A percentile compares a stretch with the other conserved stretches of the same genome.
Evolutionary conservation across 768 basidiomycete species (phyloP).

Genomic region (Termitomyces sp.): DNA sequence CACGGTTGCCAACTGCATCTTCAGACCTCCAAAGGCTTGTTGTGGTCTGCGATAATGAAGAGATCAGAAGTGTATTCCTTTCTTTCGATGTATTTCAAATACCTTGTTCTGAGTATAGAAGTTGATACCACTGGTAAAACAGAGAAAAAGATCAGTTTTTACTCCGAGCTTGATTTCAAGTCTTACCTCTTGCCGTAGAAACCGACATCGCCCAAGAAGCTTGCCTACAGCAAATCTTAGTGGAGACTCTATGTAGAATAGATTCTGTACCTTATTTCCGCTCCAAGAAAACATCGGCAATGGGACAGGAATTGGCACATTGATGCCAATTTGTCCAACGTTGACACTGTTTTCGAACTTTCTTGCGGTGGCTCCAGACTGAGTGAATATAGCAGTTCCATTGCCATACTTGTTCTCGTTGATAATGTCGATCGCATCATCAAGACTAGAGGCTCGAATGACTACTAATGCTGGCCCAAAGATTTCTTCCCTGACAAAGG

Average conservation of each 20-base stretch:
- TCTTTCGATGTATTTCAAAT: neutral
- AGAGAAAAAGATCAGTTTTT: slow-evolving; percentile 1
- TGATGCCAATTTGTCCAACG: slow-evolving; percentile 91
- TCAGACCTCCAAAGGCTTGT: slow-evolving; percentile 92
- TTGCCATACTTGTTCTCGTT: slow-evolving; percentile 92
- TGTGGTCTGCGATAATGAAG: slow-evolving; percentile 54
- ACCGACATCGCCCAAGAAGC: slow-evolving; percentile 78
- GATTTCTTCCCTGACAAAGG: slow-evolving; percentile 71
- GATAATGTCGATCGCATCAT: slow-evolving; percentile 86
- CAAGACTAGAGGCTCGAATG: slow-evolving; percentile 74
- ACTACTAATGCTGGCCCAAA: slow-evolving; percentile 89
- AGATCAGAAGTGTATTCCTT: slow-evolving; percentile 1
- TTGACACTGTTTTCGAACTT: slow-evolving; percentile 88
- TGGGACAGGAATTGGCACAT: slow-evolving; percentile 91
- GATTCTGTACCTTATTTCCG: slow-evolving; percentile 68
- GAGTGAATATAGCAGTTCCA: slow-evolving; percentile 93
- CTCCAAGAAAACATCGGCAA: slow-evolving; percentile 94
- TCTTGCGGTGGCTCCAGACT: slow-evolving; percentile 91
- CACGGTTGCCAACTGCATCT: slow-evolving; percentile 72
- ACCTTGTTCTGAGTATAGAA: slow-evolving; percentile 97
- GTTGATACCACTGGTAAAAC: slow-evolving; percentile 64
- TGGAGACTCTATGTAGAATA: neutral
- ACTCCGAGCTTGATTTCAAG: neutral
- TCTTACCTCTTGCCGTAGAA: slow-evolving; percentile 86
- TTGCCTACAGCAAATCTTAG: slow-evolving; percentile 36